These are phyloP conservation scores for Malassezia japonica DNA, from an alignment of 1,284 basidiomycete genomes.

Conservation along the genomic window DNA sequence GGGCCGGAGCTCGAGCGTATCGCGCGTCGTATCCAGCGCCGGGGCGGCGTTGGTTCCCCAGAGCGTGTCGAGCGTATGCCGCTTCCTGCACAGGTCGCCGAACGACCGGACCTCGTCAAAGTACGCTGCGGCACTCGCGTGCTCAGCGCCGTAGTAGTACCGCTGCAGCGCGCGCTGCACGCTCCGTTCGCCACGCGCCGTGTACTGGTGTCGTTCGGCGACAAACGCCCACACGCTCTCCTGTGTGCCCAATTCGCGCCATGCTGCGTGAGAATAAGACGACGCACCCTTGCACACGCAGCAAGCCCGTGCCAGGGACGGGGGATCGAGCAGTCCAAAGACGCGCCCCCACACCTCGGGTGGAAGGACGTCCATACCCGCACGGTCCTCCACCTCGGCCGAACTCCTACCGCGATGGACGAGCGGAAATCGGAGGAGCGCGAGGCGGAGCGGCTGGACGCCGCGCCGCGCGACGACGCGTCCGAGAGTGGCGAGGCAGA, in stretches of 20 bases:
- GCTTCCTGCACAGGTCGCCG: neutral
- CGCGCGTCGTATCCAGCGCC: neutral
- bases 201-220: neutral
- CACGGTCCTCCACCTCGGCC: neutral
- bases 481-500: no score
- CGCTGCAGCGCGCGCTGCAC: constrained; percentile 7
- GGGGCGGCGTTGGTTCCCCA: neutral
- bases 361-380: neutral
- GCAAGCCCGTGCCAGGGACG: constrained; percentile 13
- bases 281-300: constrained; percentile 18
- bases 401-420: neutral
- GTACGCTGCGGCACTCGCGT: neutral
- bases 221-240: constrained; percentile 1
- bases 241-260: neutral
- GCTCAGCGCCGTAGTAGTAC: constrained; percentile 3
- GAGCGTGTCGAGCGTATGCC: neutral
- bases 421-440: neutral
- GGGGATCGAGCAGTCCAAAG: constrained; percentile 17
- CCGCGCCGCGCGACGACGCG: no score
- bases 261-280: neutral
- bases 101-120: neutral
- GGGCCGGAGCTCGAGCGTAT: neutral
- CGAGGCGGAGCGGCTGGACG: neutral
- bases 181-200: constrained; percentile 1
- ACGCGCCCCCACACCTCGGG: neutral